Conservation (phyloP, 768 basidiomycete genomes). For the Vararia minispora region DNA sequence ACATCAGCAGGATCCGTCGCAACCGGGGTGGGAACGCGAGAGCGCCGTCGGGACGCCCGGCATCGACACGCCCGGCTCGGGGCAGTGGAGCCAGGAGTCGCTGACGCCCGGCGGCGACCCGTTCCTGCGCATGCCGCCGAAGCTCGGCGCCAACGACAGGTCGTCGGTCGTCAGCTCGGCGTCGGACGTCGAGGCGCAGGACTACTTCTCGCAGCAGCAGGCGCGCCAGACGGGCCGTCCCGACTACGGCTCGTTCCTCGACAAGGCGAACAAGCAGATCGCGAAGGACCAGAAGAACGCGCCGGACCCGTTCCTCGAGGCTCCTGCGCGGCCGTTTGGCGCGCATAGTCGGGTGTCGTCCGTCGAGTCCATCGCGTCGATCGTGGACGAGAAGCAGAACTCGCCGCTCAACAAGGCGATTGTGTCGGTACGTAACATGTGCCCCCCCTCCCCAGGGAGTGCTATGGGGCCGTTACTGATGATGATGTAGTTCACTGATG, state of each 20-base stretch:
- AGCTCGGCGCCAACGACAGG: conserved; percentile 19
- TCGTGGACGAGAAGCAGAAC: conserved; percentile 83
- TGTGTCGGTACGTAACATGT: conserved; percentile 48
- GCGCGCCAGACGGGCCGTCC: conserved; percentile 20
- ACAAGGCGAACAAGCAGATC: conserved; percentile 76
- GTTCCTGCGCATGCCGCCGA: conserved; percentile 28
- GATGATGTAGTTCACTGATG: conserved; percentile 71
- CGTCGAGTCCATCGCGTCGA: conserved; percentile 85
- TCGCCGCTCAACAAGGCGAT: conserved; percentile 93
- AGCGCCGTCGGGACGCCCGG: conserved; percentile 36
- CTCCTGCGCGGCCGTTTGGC: conserved; percentile 70
- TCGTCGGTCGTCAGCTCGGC: conserved; percentile 29
- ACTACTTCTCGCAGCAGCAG: conserved; percentile 36
- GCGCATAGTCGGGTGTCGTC: conserved; percentile 70
- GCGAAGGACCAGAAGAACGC: conserved; percentile 66
- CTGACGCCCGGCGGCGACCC: conserved; percentile 36
- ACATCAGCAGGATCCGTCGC: conserved; percentile 47
- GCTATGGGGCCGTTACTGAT: conserved; percentile 3
- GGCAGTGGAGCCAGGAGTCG: conserved; percentile 50
- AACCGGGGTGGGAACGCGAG: conserved; percentile 69
- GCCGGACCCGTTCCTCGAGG: conserved; percentile 82
- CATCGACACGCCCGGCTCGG: conserved; percentile 35
- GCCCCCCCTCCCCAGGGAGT: conserved; percentile 4
- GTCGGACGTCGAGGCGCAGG: conserved; percentile 54
- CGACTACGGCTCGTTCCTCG: conserved; percentile 70